Base-by-base conservation (phyloP, 2,329 filamentous ascomycete species). In the Verticillium klebahnii region DNA sequence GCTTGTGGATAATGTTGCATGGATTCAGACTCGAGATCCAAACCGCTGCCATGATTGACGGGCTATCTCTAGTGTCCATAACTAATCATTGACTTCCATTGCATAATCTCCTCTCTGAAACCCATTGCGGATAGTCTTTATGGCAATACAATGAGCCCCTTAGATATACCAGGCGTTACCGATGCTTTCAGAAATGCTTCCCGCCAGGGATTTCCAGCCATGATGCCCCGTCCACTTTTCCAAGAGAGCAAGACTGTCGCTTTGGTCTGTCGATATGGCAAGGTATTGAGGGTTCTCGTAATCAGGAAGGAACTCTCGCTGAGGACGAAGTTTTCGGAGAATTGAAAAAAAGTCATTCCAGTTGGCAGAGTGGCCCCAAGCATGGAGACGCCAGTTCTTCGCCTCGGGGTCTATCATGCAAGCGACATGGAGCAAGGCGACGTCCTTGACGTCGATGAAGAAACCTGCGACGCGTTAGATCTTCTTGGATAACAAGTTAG, bases 341-440 rank as follows among this genome's bases (percentile, higher is more conserved):
- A 71, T 64, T 8, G 61, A 61, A 3, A 74, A 59, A 1, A 70
- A 57, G n/a, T 57, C 56, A n/a, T 57, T 59, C 66, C 68, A 70
- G 59, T 69, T 70, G 52, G 60, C 66, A 14, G 57, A 61, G 17
- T 68, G 59, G 0, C 67, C 69, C 63, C 67, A 74, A 7, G 67
- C 66, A 50, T 69, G 69, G 4, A 74, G 45, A 6, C 73, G 70
- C 52, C 65, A 61, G 15, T 66, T 66, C 32, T 67, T 56, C 3
- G 73, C 65, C 3, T 69, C 66, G 2, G 68, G 64, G 25, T 72
- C 67, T 8, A 70, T 63, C 3, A 72, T 57, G 8, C 68, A 69
- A 2, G 69, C 70, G 3, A 74, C 65, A 45, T 75, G 72, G 17
- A 74, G 61, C 29, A 67, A 58, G 1, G 68, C 72, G 6, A 62